Percentiles rank a stretch among this genome's conserved stretches.
phyloP scores from a whole-genome alignment of 257 asterid species.

The Nemophila menziesii region DNA sequence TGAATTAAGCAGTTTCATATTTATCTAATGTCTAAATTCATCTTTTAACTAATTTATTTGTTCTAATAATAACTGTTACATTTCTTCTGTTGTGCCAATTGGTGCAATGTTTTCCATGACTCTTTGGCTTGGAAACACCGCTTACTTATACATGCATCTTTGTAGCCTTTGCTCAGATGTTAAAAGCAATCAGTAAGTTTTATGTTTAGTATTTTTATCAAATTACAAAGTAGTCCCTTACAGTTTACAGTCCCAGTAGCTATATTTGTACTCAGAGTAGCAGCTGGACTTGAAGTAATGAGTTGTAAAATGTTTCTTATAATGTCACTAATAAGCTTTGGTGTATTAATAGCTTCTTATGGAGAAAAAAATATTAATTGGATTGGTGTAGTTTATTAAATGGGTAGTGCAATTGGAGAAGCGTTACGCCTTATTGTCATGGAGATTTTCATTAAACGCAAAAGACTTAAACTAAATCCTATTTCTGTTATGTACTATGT shows the following conservation, averaged over 20 bases:
- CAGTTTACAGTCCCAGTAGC: constrained; percentile 87
- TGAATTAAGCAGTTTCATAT: no score
- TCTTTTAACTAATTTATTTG: no score
- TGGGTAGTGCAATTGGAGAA: constrained; percentile 99
- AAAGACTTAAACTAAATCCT: constrained; percentile 87
- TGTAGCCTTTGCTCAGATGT: constrained; percentile 95
- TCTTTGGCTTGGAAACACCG: constrained; percentile 99
- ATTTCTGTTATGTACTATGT: constrained; percentile 94
- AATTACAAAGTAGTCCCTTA: background rate
- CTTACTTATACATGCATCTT: constrained; percentile 94
- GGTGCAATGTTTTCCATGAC: constrained; percentile 99
- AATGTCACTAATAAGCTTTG: constrained; percentile 88
- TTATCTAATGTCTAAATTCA: no score
- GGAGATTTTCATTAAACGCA: constrained; percentile 90
- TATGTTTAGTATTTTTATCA: no score
- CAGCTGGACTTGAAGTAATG: constrained; percentile 96
- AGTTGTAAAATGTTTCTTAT: constrained; percentile 82
- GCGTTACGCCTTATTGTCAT: constrained; percentile 87
- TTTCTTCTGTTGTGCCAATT: constrained; percentile 77
- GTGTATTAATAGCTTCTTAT: constrained; percentile 88
- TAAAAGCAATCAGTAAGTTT: constrained; percentile 95
- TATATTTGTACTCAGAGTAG: constrained; percentile 82
- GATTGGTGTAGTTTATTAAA: constrained; percentile 96
- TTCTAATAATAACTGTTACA: constrained; percentile 42
- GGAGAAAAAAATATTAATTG: constrained; percentile 88